phyloP scores from a whole-genome alignment of 768 basidiomycete species.

The Mycena maculata region DNA sequence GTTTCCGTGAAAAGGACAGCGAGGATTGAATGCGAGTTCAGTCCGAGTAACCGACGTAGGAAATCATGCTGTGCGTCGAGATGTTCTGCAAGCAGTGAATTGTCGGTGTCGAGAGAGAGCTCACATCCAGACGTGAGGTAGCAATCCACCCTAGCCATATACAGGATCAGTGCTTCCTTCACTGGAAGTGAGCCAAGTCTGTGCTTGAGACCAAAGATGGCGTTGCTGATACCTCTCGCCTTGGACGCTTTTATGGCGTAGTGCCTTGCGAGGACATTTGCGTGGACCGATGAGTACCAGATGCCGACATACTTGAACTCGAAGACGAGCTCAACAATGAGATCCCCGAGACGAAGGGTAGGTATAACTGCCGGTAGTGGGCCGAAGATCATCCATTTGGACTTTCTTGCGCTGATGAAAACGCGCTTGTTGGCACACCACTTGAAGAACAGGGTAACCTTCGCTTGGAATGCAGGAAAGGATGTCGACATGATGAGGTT shows the following conservation, averaged over 20 bases:
- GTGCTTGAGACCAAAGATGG: not conserved
- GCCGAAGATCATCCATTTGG: constrained; percentile 36
- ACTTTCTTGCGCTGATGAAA: constrained; percentile 37
- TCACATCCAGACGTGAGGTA: not conserved
- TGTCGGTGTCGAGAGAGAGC: not conserved
- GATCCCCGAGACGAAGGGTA: constrained; percentile 1
- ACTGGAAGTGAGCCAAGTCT: not conserved
- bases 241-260: too few relatives aligned
- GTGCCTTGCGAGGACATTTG: constrained; percentile 19
- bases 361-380: not conserved
- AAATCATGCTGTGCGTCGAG: constrained; percentile 10
- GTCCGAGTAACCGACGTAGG: constrained; percentile 7
- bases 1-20: constrained; percentile 26
- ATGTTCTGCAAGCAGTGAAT: not conserved
- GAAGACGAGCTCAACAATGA: not conserved
- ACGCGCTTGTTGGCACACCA: constrained; percentile 40
- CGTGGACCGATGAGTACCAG: constrained; percentile 2
- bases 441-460: constrained; percentile 21
- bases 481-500: constrained; percentile 27
- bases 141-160: not conserved
- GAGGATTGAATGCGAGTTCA: not conserved
- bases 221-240: too few relatives aligned
- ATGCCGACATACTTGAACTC: constrained; percentile 35
- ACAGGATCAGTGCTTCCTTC: not conserved
- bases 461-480: constrained; percentile 27